Base-by-base conservation (phyloP, 1,284 basidiomycete species). In the Vanrija sp. region DNA sequence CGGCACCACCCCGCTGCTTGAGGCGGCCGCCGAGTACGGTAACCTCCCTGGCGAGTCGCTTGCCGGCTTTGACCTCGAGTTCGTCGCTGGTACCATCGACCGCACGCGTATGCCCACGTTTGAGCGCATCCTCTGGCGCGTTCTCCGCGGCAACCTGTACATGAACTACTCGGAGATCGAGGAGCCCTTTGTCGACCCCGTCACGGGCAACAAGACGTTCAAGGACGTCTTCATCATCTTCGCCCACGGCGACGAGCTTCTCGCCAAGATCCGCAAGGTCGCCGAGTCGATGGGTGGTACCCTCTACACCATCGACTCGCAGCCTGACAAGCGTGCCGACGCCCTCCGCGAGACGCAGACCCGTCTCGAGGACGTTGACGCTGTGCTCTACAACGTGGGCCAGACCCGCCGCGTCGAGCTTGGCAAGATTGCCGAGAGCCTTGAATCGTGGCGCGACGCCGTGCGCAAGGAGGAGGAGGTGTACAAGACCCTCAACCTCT, bases 181-280 rank as follows among this genome's bases (percentile, higher is more conserved):
- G 43, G 89, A 95, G 67, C 89, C 92, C 1, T 97, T 98, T 70
- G 82, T 93, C 56, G 89, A 98, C 70, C 86, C 92, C 15, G 82
- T 81, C 43, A 88, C 87, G 2, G 88, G 88, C 43, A 81, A 80
- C 39, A 88, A 93, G 77, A 89, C 88, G 8, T 85, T 87, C 79
- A 99, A 98, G 83, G 94, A 98, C 66, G 96, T 98, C 43, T 99
- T 99, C 80, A 96, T 99, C 80, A 98, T 99, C 76, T 99, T 99
- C 71, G 96, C 95, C 0, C 96, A 99, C 68, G 96, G 96, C 38
- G 86, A 91, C 48, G 87, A 89, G 43, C 82, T 98, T 19, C 85
- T 98, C 28, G 84, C 89, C 66, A 99, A 98, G 83, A 98, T 99
- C 72, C 91, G 95, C 73, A 98, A 95, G 77, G 91, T 99, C 60